These are phyloP conservation scores for Yamadazyma friedrichii DNA, from an alignment of 1,139 yeast species.

Conservation along the genomic window DNA sequence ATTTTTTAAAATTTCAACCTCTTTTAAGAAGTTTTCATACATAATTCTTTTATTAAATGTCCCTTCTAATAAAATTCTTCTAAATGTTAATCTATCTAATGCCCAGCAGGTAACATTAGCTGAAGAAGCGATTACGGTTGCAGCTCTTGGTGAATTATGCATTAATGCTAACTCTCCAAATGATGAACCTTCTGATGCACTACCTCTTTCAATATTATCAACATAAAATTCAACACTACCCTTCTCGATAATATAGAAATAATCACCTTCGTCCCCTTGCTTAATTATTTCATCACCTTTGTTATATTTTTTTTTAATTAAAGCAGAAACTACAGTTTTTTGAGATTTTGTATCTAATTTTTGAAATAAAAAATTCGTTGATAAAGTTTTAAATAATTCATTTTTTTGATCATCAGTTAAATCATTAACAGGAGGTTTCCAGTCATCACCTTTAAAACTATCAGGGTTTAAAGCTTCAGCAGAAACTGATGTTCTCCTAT, in stretches of 20 bases:
- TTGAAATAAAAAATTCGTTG: slow-evolving; percentile 77
- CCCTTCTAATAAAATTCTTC: slow-evolving; percentile 85
- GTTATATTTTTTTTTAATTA: slow-evolving; percentile 65
- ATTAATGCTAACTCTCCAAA: slow-evolving; percentile 96
- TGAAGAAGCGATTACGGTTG: slow-evolving; percentile 78
- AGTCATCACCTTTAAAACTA: slow-evolving; percentile 54
- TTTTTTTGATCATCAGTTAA: slow-evolving; percentile 62
- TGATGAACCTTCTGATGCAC: slow-evolving; percentile 81
- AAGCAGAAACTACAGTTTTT: slow-evolving; percentile 75
- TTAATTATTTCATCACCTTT: slow-evolving; percentile 69
- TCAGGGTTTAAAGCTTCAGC: slow-evolving; percentile 74
- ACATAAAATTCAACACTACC: slow-evolving; percentile 84
- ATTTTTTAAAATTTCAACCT: slow-evolving; percentile 73
- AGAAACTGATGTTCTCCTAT: slow-evolving; percentile 83
- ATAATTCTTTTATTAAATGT: slow-evolving; percentile 86
- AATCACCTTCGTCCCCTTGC: slow-evolving; percentile 98
- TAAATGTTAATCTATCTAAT: slow-evolving; percentile 87
- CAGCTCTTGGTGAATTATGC: slow-evolving; percentile 98
- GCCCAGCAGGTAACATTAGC: slow-evolving; percentile 78
- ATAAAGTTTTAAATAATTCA: slow-evolving; percentile 69
- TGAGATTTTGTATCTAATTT: slow-evolving; percentile 75
- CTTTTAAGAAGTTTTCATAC: slow-evolving; percentile 87
- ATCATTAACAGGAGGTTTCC: slow-evolving; percentile 74
- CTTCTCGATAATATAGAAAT: slow-evolving; percentile 80
- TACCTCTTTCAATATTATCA: slow-evolving; percentile 68